Percentiles rank a stretch among this genome's conserved stretches.
phyloP scores from a whole-genome alignment of 2,329 filamentous ascomycete genomes.

The Alternaria panax region DNA sequence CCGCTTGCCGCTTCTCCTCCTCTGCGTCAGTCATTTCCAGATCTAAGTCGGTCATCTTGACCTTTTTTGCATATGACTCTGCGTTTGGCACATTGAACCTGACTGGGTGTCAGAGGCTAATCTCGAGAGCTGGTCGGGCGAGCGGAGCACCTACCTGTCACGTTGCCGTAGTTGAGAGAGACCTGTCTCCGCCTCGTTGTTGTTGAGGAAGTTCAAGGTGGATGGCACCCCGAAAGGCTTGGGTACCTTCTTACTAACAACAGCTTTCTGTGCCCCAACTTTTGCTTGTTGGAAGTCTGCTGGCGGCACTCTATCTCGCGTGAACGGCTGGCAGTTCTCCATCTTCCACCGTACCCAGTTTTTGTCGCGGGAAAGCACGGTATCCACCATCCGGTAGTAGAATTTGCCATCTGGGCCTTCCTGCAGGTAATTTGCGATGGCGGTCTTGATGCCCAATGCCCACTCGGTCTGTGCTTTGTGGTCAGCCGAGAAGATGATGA shows the following conservation, averaged over 20 bases:
- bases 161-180: constrained; percentile 74
- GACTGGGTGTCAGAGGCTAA: constrained; percentile 41
- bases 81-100: constrained; percentile 75
- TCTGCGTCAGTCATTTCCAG: constrained; percentile 78
- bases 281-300: constrained; percentile 75
- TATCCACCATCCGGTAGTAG: constrained; percentile 96
- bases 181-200: constrained; percentile 66
- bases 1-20: constrained; percentile 65
- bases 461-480: constrained; percentile 72
- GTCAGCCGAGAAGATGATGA: constrained; percentile 44
- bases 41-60: constrained; percentile 83
- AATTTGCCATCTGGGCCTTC: constrained; percentile 84
- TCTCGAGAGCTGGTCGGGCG: constrained; percentile 27
- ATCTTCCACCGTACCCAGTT: constrained; percentile 99
- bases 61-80: constrained; percentile 73
- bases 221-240: constrained; percentile 54
- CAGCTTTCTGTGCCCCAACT: constrained; percentile 68
- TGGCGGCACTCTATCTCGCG: constrained; percentile 73
- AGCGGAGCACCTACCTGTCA: constrained; percentile 56
- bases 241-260: constrained; percentile 71
- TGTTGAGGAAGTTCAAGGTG: constrained; percentile 71
- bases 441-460: constrained; percentile 78
- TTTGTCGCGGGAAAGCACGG: constrained; percentile 92
- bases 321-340: constrained; percentile 88
- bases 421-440: constrained; percentile 84